Base-by-base conservation (phyloP, 2,329 filamentous ascomycete genomes). In the Neonectria faginata region DNA sequence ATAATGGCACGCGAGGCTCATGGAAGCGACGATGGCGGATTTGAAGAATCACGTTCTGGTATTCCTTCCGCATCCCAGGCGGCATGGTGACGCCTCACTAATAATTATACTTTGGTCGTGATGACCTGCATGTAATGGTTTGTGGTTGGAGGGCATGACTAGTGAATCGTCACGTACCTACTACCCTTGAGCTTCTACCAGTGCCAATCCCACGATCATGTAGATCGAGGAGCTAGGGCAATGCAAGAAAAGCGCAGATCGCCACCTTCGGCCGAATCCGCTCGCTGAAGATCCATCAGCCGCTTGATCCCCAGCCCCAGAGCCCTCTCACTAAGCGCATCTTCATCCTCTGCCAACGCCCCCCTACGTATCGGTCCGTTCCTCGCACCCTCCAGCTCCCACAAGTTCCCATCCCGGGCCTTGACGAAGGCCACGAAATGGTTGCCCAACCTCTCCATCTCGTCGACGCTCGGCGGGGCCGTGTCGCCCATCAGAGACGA, bases 361-460 rank as follows among this genome's bases (percentile, higher is more conserved):
- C 65, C 65, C 18, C 65, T 57, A 14, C 47, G 36, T 10, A 69
- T 25, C 3, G 65, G 65, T 7, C 67, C 67, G 39, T 65, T 69
- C 45, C 67, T 51, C 5, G 20, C 27, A 3, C 67, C 67, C 39
- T 69, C 67, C 12, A 67, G 41, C 56, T 69, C 62, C 65, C 62
- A 69, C 33, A 69, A 48, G 42, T 67, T 57, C 16, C 62, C 64
- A 7, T 58, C 67, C 7, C 48, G 31, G 5, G 50, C 51, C 20
- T 62, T 67, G 16, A 67, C 64, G n/a, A 65, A 65, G 18, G 57
- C 57, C 6, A 67, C 65, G 25, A 62, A 67, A 53, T 67, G 65
- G 27, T 58, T 27, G 6, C 33, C 52, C 12, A 57, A 50, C 8
- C 29, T 29, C 6, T 63, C 55, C 9, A 51, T 45, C 27, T 54